Evolutionary conservation across 2,329 filamentous ascomycete species (phyloP).

Genomic region (Venturia oleaginea): DNA sequence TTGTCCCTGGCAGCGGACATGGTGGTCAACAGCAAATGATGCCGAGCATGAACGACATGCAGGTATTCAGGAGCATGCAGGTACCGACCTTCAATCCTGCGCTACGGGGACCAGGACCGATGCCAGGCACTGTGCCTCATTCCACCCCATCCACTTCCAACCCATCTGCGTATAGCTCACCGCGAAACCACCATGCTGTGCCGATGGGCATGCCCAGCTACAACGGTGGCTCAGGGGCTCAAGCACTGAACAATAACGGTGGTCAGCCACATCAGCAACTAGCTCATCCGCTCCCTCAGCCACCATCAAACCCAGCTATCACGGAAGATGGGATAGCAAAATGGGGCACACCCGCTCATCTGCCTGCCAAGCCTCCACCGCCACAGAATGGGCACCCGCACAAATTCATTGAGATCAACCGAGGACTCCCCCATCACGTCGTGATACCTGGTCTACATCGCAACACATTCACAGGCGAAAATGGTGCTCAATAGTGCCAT

Average conservation of each 20-base stretch:
- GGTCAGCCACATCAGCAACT: constrained; percentile 17
- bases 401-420: constrained; percentile 20
- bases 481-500: not conserved
- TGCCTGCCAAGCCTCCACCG: constrained; percentile 47
- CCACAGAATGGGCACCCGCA: constrained; percentile 25
- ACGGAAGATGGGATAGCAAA: constrained; percentile 39
- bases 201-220: not conserved
- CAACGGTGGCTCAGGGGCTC: not conserved
- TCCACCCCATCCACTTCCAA: not conserved
- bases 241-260: not conserved
- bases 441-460: constrained; percentile 8
- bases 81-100: not conserved
- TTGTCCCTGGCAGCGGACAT: constrained; percentile 56
- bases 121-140: not conserved
- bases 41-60: constrained; percentile 26
- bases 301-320: constrained; percentile 14
- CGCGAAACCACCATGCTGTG: not conserved
- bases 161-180: constrained; percentile 1
- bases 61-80: constrained; percentile 17
- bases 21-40: constrained; percentile 32
- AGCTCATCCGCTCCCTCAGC: constrained; percentile 29
- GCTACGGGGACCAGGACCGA: not conserved
- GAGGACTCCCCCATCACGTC: not conserved
- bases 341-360: constrained; percentile 44
- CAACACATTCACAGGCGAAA: not conserved